Evolutionary conservation across 2,329 filamentous ascomycete genomes (phyloP), one percentile per base, ranked within the genome.

Genomic region (Claviceps pusilla): DNA sequence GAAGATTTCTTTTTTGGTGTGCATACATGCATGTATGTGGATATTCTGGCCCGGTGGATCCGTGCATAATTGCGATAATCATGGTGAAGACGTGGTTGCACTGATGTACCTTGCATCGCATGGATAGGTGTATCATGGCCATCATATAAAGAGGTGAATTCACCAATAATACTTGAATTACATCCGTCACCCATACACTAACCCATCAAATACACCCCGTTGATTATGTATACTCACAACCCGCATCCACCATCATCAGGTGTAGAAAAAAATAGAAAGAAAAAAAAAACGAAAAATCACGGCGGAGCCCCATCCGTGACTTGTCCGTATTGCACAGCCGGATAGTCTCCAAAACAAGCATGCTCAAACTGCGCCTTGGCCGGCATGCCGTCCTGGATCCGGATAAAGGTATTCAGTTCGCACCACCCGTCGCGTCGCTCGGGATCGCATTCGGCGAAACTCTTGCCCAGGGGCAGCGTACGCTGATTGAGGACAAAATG

Each of bases 401-500:
- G 66, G 47, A 89, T 62, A 61, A 89, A 89, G 0, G 82, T 82
- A 3, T 75, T 74, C 50, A 89, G 65, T 63, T 89, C 84, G 64
- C 86, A 89, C 85, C 86, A 89, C 0, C 86, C 86, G 65, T 89
- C 86, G 47, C 82, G 76, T 4, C 86, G 70, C 11, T 74, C 64
- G 1, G 60, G 68, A 43, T 78, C 83, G 60, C 86, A 89, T 56
- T 81, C 77, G 1, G 76, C 67, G 57, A 87, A 82, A 62, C 82
- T 87, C 56, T 67, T 67, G 7, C 84, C 82, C 0, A 89, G 70
- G 1, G 86, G 86, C 0, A 89, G 62, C 0, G 85, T 89, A 35
- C 86, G 74, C 68, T 88, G 84, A 65, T 88, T 88, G 48, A 88
- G 73, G 2, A 88, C 68, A 61, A 89, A 86, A 65, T 88, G 85